A percentile compares a stretch with the other conserved stretches of the same genome.
phyloP scores from a whole-genome alignment of 306 rosid genomes.

The Oxytropis ochrocephala region DNA sequence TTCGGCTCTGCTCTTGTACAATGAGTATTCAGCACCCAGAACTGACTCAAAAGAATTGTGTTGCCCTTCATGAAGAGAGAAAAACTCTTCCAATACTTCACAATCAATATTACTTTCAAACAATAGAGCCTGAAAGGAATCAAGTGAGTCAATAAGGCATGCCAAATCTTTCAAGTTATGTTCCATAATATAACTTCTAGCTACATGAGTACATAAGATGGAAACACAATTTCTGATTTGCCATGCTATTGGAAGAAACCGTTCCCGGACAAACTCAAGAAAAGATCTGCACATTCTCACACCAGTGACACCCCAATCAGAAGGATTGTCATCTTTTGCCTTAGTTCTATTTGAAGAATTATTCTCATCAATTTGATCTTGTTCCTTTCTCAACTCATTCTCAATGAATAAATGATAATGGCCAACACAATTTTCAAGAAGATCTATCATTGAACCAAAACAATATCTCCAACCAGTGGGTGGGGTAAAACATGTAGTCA shows the following conservation, averaged over 20 bases:
- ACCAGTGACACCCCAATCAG: not conserved
- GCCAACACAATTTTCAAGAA: slow-evolving; percentile 62
- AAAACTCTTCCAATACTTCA: slow-evolving; percentile 35
- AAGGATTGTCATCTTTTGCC: not conserved
- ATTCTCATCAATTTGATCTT: not conserved
- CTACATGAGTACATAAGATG: slow-evolving; percentile 38
- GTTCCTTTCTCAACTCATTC: slow-evolving; percentile 28
- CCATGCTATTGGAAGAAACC: slow-evolving; percentile 27
- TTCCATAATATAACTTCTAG: slow-evolving; percentile 36
- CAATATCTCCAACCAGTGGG: slow-evolving; percentile 46
- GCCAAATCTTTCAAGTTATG: slow-evolving; percentile 27
- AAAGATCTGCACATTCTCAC: slow-evolving; percentile 30
- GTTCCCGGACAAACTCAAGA: slow-evolving; percentile 45
- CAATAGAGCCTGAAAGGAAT: slow-evolving; percentile 35
- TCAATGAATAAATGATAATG: slow-evolving; percentile 46
- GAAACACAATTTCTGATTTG: slow-evolving; percentile 6
- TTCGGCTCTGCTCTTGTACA: slow-evolving; percentile 28
- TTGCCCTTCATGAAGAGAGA: slow-evolving; percentile 15
- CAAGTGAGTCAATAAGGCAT: slow-evolving; percentile 19
- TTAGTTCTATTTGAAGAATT: not conserved
- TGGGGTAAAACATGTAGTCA: slow-evolving; percentile 38
- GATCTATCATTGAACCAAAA: slow-evolving; percentile 44
- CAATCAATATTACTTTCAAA: slow-evolving; percentile 26
- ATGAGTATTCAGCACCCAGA: not conserved
- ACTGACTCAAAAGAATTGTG: slow-evolving; percentile 8